Percentiles rank a stretch among this genome's conserved stretches.
These are phyloP conservation scores for Candida boidinii DNA, from an alignment of 805 yeast genomes.

Conservation along the genomic window DNA sequence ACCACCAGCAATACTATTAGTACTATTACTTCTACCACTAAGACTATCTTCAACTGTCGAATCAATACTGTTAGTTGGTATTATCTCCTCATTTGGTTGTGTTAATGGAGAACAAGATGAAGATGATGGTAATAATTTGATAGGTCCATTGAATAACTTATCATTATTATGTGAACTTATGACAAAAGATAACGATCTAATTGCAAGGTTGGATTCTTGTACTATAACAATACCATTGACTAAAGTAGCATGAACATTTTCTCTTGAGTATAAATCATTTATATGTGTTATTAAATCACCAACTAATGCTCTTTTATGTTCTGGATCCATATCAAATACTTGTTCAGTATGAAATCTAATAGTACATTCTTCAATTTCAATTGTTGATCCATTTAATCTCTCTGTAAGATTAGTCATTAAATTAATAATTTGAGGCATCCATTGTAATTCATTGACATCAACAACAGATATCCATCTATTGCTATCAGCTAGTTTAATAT, in stretches of 20 bases:
- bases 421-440: constrained; percentile 52
- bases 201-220: constrained; percentile 52
- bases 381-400: constrained; percentile 70
- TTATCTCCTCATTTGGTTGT: constrained; percentile 9
- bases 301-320: constrained; percentile 56
- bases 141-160: constrained; percentile 8
- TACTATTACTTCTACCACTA: constrained; percentile 3
- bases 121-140: constrained; percentile 14
- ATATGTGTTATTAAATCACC: constrained; percentile 84
- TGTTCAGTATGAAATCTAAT: constrained; percentile 69
- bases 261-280: constrained; percentile 60
- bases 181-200: constrained; percentile 48
- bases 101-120: constrained; percentile 11
- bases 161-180: constrained; percentile 21
- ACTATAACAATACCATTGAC: constrained; percentile 63
- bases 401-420: constrained; percentile 57
- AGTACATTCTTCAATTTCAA: constrained; percentile 68
- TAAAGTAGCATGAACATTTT: constrained; percentile 69
- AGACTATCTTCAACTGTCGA: constrained; percentile 3
- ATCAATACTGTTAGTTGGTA: constrained; percentile 1
- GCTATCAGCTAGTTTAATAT: constrained; percentile 44
- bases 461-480: constrained; percentile 56
- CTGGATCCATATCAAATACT: constrained; percentile 49
- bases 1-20: constrained; percentile 6
- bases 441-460: constrained; percentile 36